Percentiles rank a stretch among this genome's conserved stretches.
These are phyloP conservation scores for Colletotrichum liriopes DNA, from an alignment of 2,329 filamentous ascomycete species.

Conservation along the genomic window DNA sequence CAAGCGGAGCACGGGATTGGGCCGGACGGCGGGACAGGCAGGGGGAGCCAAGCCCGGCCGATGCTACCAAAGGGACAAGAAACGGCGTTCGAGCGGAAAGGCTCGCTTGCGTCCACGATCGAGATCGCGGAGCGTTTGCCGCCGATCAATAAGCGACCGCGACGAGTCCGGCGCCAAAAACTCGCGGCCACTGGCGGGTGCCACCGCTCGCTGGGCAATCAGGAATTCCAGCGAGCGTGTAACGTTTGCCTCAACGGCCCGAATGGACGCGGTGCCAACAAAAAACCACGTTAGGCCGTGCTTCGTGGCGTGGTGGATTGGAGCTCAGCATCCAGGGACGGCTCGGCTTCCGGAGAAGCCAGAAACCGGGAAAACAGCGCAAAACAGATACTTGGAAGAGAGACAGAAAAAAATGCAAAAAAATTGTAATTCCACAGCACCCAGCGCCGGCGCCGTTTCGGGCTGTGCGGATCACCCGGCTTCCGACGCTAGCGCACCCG, in stretches of 20 bases:
- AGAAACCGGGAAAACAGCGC: background rate
- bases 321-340: background rate
- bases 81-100: background rate
- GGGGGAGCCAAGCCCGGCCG: background rate
- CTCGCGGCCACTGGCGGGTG: background rate
- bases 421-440: background rate
- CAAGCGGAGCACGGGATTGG: background rate
- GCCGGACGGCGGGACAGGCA: background rate
- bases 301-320: background rate
- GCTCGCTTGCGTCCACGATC: constrained; percentile 16
- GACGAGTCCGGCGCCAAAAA: background rate
- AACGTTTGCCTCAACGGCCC: background rate
- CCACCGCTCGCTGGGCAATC: background rate
- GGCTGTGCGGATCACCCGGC: constrained; percentile 27
- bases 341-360: background rate
- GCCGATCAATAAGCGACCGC: background rate
- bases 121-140: background rate
- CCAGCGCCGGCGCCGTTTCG: constrained; percentile 32
- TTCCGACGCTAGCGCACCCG: constrained; percentile 25
- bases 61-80: background rate
- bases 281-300: background rate
- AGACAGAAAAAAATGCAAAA: background rate
- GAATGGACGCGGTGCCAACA: background rate
- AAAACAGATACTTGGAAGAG: background rate
- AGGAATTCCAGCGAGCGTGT: background rate